Evolutionary conservation across 306 rosid genomes (phyloP).

Genomic region (Castanospermum australe): DNA sequence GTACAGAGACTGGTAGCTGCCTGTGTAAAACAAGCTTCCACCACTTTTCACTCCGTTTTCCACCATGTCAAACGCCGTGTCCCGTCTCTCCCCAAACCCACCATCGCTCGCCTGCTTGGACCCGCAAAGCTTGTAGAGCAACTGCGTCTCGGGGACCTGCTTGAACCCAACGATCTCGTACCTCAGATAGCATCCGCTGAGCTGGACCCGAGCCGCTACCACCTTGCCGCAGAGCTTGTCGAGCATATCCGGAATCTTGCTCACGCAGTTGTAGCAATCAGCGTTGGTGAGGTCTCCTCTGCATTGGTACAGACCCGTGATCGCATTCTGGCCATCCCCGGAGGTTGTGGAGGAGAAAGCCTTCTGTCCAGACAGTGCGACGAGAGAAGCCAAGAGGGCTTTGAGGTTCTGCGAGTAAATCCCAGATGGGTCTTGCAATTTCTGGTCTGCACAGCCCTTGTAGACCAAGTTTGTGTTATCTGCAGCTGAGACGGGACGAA

Average conservation of each 20-base stretch:
- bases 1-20: slow-evolving; percentile 64
- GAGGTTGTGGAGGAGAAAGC: slow-evolving; percentile 53
- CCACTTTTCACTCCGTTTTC: slow-evolving; percentile 60
- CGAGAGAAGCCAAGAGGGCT: slow-evolving; percentile 44
- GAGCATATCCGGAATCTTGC: slow-evolving; percentile 43
- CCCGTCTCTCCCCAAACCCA: slow-evolving; percentile 60
- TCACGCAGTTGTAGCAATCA: slow-evolving; percentile 64
- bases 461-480: slow-evolving; percentile 59
- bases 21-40: slow-evolving; percentile 64
- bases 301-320: slow-evolving; percentile 78
- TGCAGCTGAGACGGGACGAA: slow-evolving; percentile 17
- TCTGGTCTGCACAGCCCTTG: slow-evolving; percentile 77
- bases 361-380: slow-evolving; percentile 53
- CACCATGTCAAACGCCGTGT: slow-evolving; percentile 65
- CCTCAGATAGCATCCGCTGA: slow-evolving; percentile 69
- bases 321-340: slow-evolving; percentile 46
- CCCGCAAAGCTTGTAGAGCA: slow-evolving; percentile 69
- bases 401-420: slow-evolving; percentile 54
- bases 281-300: slow-evolving; percentile 73
- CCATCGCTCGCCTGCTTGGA: slow-evolving; percentile 39
- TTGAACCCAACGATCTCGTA: slow-evolving; percentile 71
- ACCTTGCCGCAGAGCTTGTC: slow-evolving; percentile 55
- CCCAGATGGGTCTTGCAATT: slow-evolving; percentile 54
- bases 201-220: slow-evolving; percentile 77
- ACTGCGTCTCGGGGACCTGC: slow-evolving; percentile 48